Base-by-base conservation (phyloP, 2,329 filamentous ascomycete genomes). In the Microcera coccophila region DNA sequence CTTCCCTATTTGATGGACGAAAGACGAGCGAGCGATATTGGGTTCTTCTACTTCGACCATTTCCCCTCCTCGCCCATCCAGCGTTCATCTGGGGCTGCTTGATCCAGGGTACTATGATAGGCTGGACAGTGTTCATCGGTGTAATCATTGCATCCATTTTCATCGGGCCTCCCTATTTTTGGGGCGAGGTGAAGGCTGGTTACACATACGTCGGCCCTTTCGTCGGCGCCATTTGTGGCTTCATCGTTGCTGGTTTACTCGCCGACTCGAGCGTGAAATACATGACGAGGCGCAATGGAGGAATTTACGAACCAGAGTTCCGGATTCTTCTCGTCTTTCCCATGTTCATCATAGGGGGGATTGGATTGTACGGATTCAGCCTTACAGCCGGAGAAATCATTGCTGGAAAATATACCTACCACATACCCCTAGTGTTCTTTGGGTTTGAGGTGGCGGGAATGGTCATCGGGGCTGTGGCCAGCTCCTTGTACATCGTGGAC, bases 61-160 rank as follows among this genome's bases (percentile, higher is more conserved):
- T 96, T 40, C 87, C 87, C 0, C 76, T 96, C 1, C 84, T 95
- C 54, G 63, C 85, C 5, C 90, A 96, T 61, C 90, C 90, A 0
- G 87, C 87, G 7, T 88, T 96, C 54, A 65, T 94, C 31, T 95
- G 89, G 87, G 75, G 73, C 18, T 75, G 73, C 57, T 72, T 96
- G 3, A 87, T 90, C 38, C 90, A 95, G 73, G 90, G 90, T 14
- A 81, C 87, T 4, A 80, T 95, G 60, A 95, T 96, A 58, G 91
- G 90, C 51, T 97, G 91, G 90, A 95, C 90, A 1, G 87, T 96
- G 14, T 88, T 96, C 60, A 91, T 95, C 52, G 86, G 87, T 43
- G 84, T 93, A 47, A 81, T 93, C 52, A 70, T 94, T 35, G 85
- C 84, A n/a, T 80, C 84, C 45, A 83, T 94, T 53, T 91, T 93